Conservation (phyloP, 495 filamentous ascomycete species). For the Articulospora tetracladia region DNA sequence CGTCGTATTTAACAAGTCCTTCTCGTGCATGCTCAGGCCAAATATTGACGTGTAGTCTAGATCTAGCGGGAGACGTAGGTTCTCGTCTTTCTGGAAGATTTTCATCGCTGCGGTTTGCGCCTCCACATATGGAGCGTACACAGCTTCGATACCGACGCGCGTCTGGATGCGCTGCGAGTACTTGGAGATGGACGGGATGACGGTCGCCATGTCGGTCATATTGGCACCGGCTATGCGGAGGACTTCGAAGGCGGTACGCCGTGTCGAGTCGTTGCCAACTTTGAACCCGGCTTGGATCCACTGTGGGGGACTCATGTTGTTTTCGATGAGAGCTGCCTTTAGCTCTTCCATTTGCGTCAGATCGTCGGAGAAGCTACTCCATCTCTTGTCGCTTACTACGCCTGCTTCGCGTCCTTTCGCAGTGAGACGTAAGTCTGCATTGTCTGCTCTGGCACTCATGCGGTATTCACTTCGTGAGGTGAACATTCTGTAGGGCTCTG, state of each 20-base stretch:
- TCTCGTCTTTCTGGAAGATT: conserved; percentile 72
- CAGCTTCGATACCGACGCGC: conserved; percentile 73
- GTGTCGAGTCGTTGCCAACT: conserved; percentile 53
- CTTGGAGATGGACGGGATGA: conserved; percentile 45
- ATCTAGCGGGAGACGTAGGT: conserved; percentile 65
- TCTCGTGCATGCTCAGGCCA: conserved; percentile 78
- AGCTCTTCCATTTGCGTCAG: conserved; percentile 62
- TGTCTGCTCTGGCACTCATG: conserved; percentile 86
- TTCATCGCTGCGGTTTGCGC: conserved; percentile 62
- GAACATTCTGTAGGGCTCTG: conserved; percentile 98
- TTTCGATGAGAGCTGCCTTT: conserved; percentile 50
- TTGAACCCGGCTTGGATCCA: conserved; percentile 71
- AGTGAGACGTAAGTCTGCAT: conserved; percentile 87
- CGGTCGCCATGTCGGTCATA: conserved; percentile 47
- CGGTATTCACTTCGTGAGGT: conserved; percentile 94
- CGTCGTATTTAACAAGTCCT: conserved; percentile 59
- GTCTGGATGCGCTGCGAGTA: conserved; percentile 53
- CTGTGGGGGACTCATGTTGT: conserved; percentile 46
- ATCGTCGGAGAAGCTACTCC: conserved; percentile 62
- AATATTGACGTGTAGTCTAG: conserved; percentile 70
- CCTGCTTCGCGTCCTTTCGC: conserved; percentile 71
- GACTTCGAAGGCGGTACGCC: conserved; percentile 70
- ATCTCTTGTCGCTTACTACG: conserved; percentile 74
- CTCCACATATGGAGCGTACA: conserved; percentile 79
- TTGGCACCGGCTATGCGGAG: conserved; percentile 57